phyloP scores from a whole-genome alignment of 2,329 filamentous ascomycete genomes.

The Orbilia javanica region DNA sequence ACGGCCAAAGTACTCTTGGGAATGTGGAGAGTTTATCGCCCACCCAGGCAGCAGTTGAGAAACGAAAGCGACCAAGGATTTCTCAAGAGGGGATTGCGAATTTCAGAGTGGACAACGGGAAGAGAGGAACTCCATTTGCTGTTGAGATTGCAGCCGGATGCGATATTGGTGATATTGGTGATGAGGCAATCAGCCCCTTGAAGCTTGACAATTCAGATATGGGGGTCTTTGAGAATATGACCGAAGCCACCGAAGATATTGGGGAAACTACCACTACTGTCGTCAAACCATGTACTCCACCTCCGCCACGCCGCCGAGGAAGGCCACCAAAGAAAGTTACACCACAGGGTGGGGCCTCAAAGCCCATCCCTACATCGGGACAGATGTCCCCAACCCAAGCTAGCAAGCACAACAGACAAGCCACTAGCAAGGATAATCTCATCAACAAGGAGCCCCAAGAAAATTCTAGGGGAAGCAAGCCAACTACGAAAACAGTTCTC shows the following conservation, averaged over 20 bases:
- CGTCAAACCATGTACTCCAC: background rate
- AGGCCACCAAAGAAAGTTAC: slow-evolving; percentile 8
- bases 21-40: background rate
- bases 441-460: background rate
- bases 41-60: background rate
- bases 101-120: background rate
- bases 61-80: background rate
- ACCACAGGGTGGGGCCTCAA: background rate
- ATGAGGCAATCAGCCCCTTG: background rate
- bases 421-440: background rate
- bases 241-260: background rate
- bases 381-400: background rate
- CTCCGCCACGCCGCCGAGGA: background rate
- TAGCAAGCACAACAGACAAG: background rate
- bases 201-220: background rate
- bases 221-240: background rate
- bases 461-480: background rate
- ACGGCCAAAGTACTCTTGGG: background rate
- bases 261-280: background rate
- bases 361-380: background rate
- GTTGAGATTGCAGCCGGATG: background rate
- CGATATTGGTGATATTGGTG: too few species aligned
- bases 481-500: background rate
- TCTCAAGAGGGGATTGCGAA: background rate
- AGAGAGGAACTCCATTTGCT: background rate